phyloP scores from a whole-genome alignment of 177 flowering plant genomes.

The Telopea speciosissima region DNA sequence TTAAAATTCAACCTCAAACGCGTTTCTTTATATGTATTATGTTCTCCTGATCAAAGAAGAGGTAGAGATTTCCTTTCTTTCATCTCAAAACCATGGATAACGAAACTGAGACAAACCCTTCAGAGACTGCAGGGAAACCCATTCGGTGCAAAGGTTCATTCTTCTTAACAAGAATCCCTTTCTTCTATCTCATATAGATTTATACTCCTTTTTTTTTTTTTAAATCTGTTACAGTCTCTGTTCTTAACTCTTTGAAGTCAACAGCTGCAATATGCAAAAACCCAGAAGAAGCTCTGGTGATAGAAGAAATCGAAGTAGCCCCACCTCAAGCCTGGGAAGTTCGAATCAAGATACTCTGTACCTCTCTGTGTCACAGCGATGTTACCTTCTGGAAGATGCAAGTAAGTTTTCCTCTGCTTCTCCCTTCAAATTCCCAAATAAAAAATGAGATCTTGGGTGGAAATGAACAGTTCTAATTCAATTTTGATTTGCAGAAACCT shows the following conservation, averaged over 20 bases:
- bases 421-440: too few species aligned
- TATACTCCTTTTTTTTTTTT: too few species aligned
- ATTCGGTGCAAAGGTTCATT: slow-evolving; percentile 52
- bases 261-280: slow-evolving; percentile 62
- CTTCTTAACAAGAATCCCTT: too few species aligned
- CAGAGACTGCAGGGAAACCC: slow-evolving; percentile 27
- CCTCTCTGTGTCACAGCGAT: slow-evolving; percentile 69
- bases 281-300: slow-evolving; percentile 48
- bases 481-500: too few species aligned
- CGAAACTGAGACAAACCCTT: not conserved
- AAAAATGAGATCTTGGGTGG: too few species aligned
- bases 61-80: not conserved
- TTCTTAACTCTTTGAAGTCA: not conserved
- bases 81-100: slow-evolving; percentile 19
- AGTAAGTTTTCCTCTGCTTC: too few species aligned
- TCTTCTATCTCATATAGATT: not conserved
- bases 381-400: slow-evolving; percentile 52
- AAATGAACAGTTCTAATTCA: too few species aligned
- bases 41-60: too few species aligned
- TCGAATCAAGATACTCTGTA: slow-evolving; percentile 58
- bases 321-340: slow-evolving; percentile 64
- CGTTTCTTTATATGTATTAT: too few species aligned
- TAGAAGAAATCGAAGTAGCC: slow-evolving; percentile 63
- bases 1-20: too few species aligned
- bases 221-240: not conserved